Conservation (phyloP, 495 filamentous ascomycete species). For the Oleoguttula mirabilis region DNA sequence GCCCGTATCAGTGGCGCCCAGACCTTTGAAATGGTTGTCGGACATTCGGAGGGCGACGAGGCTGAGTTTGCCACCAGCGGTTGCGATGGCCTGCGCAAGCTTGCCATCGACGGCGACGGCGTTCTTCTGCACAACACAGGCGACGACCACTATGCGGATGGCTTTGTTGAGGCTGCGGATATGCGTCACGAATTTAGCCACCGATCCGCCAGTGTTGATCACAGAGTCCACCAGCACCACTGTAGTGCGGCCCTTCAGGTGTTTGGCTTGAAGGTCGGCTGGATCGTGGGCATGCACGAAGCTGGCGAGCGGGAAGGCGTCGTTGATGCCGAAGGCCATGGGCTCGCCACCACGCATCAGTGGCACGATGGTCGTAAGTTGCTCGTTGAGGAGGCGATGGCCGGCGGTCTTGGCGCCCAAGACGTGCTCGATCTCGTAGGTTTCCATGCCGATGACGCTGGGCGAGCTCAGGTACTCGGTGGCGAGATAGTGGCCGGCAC, state of each 20-base stretch:
- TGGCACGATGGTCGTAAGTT: slow-evolving; percentile 44
- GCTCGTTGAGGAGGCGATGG: slow-evolving; percentile 41
- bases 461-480: slow-evolving; percentile 36
- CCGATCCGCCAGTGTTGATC: slow-evolving; percentile 44
- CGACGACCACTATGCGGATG: slow-evolving; percentile 44
- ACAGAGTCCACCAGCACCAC: slow-evolving; percentile 52
- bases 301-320: slow-evolving; percentile 42
- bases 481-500: slow-evolving; percentile 44
- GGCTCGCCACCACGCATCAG: slow-evolving; percentile 58
- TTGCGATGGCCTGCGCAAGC: slow-evolving; percentile 9
- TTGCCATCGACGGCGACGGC: slow-evolving; percentile 26
- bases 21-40: slow-evolving; percentile 43
- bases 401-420: slow-evolving; percentile 39
- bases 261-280: slow-evolving; percentile 34
- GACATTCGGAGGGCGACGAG: slow-evolving; percentile 45
- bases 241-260: slow-evolving; percentile 33
- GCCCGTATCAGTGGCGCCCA: slow-evolving; percentile 44
- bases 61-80: slow-evolving; percentile 18
- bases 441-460: slow-evolving; percentile 43
- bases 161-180: slow-evolving; percentile 35
- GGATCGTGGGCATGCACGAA: slow-evolving; percentile 44
- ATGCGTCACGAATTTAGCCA: slow-evolving; percentile 42
- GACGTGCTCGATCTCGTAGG: slow-evolving; percentile 41
- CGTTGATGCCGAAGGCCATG: slow-evolving; percentile 52
- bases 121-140: slow-evolving; percentile 43